These are phyloP conservation scores for Hordeum pubiflorum DNA, from an alignment of 202 grass and related monocot genomes.

Conservation along the genomic window DNA sequence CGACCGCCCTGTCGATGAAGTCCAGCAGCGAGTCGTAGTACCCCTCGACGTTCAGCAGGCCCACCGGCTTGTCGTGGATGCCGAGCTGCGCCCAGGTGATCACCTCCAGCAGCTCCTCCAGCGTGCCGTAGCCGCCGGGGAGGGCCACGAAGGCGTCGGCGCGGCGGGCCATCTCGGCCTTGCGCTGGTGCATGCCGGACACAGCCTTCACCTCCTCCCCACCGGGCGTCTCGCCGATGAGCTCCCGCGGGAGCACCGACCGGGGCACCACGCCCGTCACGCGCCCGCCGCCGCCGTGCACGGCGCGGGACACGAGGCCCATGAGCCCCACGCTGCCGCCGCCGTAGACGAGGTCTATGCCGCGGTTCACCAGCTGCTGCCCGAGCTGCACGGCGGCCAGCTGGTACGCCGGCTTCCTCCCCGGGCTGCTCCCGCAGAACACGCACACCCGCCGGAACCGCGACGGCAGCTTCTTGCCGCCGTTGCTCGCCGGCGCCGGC, in stretches of 20 bases:
- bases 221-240: slow-evolving; percentile 63
- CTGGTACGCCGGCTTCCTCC: slow-evolving; percentile 55
- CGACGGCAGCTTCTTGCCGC: slow-evolving; percentile 2
- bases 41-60: slow-evolving; percentile 66
- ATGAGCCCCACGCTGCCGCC: slow-evolving; percentile 70
- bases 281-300: slow-evolving; percentile 47
- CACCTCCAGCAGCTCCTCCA: slow-evolving; percentile 86
- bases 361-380: slow-evolving; percentile 55
- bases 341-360: slow-evolving; percentile 67
- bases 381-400: slow-evolving; percentile 63
- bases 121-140: slow-evolving; percentile 74
- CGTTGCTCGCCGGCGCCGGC: neutral
- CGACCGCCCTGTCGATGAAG: slow-evolving; percentile 65
- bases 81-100: slow-evolving; percentile 88
- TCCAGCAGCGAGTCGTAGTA: slow-evolving; percentile 71
- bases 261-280: slow-evolving; percentile 59
- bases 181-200: slow-evolving; percentile 59
- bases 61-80: slow-evolving; percentile 82
- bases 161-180: slow-evolving; percentile 66
- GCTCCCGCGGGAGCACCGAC: slow-evolving; percentile 52
- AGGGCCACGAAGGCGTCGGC: slow-evolving; percentile 68
- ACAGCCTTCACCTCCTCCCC: slow-evolving; percentile 41
- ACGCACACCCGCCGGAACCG: slow-evolving; percentile 68
- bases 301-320: slow-evolving; percentile 57
- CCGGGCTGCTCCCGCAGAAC: slow-evolving; percentile 72